phyloP scores from a whole-genome alignment of 2,329 filamentous ascomycete genomes.

The Pseudopyricularia cyperi region DNA sequence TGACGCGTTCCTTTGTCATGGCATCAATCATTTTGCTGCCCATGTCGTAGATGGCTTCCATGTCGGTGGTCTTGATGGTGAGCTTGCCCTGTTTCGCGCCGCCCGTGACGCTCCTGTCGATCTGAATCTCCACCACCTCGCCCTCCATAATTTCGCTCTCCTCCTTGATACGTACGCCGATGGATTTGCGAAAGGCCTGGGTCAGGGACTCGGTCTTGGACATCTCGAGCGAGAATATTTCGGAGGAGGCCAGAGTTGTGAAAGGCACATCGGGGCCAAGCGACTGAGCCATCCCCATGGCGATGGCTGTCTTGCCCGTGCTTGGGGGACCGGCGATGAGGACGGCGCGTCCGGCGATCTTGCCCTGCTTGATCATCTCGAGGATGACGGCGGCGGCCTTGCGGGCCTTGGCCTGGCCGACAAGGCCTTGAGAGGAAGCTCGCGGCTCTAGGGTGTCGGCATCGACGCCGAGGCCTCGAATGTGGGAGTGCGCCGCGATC shows the following conservation, averaged over 20 bases:
- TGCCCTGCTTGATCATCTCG: slow-evolving; percentile 98
- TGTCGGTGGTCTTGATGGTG: slow-evolving; percentile 98
- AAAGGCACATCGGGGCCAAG: slow-evolving; percentile 91
- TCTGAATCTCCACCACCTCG: slow-evolving; percentile 97
- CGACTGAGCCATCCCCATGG: slow-evolving; percentile 97
- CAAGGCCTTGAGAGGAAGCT: slow-evolving; percentile 75
- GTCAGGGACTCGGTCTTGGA: slow-evolving; percentile 97
- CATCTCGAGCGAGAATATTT: slow-evolving; percentile 99
- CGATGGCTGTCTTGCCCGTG: slow-evolving; percentile 96
- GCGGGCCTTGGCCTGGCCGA: slow-evolving; percentile 90
- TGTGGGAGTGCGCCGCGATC: slow-evolving; percentile 96
- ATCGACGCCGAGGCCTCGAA: slow-evolving; percentile 89
- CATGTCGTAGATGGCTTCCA: slow-evolving; percentile 99
- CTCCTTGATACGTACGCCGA: slow-evolving; percentile 95
- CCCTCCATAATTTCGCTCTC: slow-evolving; percentile 99
- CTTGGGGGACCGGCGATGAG: slow-evolving; percentile 92
- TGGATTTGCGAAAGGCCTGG: slow-evolving; percentile 97
- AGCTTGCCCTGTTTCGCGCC: slow-evolving; percentile 97
- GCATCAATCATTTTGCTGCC: slow-evolving; percentile 99
- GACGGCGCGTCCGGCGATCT: slow-evolving; percentile 91
- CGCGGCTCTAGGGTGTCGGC: slow-evolving; percentile 81
- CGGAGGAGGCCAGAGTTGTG: slow-evolving; percentile 86
- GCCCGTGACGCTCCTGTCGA: slow-evolving; percentile 90
- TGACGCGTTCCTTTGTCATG: slow-evolving; percentile 98
- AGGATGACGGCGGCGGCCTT: slow-evolving; percentile 94